phyloP scores from a whole-genome alignment of 1,284 basidiomycete genomes.

The Farysia itapuensis region DNA sequence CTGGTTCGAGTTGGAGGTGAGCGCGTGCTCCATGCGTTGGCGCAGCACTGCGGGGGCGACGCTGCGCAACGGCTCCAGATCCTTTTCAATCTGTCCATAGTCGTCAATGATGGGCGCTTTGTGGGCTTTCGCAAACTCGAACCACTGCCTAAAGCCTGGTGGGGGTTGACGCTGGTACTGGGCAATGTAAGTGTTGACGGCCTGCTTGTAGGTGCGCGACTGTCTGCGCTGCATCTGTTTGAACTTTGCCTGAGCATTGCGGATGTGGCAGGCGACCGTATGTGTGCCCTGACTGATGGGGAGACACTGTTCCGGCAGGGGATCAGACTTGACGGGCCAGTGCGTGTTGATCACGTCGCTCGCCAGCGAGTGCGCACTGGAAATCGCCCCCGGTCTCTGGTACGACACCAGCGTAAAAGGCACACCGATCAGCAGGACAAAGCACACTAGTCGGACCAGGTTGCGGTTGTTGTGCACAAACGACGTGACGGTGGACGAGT shows the following conservation, averaged over 20 bases:
- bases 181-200: slow-evolving; percentile 8
- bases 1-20: background rate
- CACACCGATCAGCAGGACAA: slow-evolving; percentile 4
- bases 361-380: background rate
- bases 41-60: slow-evolving; percentile 7
- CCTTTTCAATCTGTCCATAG: slow-evolving; percentile 20
- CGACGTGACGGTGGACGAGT: no score
- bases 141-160: slow-evolving; percentile 13
- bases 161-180: slow-evolving; percentile 16
- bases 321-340: background rate
- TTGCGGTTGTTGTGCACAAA: background rate
- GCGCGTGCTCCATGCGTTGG: slow-evolving; percentile 4
- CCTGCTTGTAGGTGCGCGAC: slow-evolving; percentile 10
- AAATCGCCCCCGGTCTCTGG: background rate
- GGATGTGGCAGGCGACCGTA: slow-evolving; percentile 7
- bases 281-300: slow-evolving; percentile 6
- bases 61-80: slow-evolving; percentile 10
- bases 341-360: background rate
- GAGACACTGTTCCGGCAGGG: slow-evolving; percentile 2
- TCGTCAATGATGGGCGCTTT: slow-evolving; percentile 20
- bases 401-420: slow-evolving; percentile 4
- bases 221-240: slow-evolving; percentile 9
- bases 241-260: slow-evolving; percentile 7
- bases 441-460: slow-evolving; percentile 1
- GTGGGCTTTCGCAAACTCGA: slow-evolving; percentile 10